These are phyloP conservation scores for Dimocarpus longan DNA, from an alignment of 345 rosid species.

Conservation along the genomic window DNA sequence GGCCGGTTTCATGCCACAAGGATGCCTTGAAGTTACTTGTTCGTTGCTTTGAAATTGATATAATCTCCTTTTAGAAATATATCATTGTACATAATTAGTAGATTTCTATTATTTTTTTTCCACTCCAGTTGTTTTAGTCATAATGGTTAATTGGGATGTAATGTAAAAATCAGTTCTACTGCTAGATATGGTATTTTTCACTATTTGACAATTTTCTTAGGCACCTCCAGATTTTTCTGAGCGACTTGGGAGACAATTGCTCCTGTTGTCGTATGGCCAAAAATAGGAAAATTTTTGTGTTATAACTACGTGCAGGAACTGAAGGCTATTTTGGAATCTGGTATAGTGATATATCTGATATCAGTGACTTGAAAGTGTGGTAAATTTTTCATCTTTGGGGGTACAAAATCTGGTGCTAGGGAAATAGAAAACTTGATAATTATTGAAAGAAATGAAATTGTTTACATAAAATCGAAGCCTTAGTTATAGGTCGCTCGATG, in stretches of 20 bases:
- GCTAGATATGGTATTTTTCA: background rate
- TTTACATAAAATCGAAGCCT: constrained; percentile 6
- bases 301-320: background rate
- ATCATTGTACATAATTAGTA: constrained; percentile 6
- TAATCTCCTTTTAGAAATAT: background rate
- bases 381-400: background rate
- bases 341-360: background rate
- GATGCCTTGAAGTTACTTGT: background rate
- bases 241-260: background rate
- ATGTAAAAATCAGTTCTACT: background rate
- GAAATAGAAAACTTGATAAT: background rate
- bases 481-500: background rate
- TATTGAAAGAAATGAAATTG: background rate
- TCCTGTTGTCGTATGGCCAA: background rate
- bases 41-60: too few species aligned
- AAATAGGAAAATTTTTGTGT: too few species aligned
- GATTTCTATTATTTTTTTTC: constrained; percentile 8
- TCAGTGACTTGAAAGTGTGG: background rate
- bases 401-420: too few species aligned
- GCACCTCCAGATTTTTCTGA: too few species aligned
- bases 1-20: background rate
- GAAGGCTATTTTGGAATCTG: background rate
- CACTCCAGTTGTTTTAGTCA: background rate
- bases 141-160: constrained; percentile 4
- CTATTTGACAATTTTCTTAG: background rate